Evolutionary conservation across 1,139 yeast genomes (phyloP), one percentile per base, ranked within the genome.

Genomic region (Arxiozyma heterogenica): DNA sequence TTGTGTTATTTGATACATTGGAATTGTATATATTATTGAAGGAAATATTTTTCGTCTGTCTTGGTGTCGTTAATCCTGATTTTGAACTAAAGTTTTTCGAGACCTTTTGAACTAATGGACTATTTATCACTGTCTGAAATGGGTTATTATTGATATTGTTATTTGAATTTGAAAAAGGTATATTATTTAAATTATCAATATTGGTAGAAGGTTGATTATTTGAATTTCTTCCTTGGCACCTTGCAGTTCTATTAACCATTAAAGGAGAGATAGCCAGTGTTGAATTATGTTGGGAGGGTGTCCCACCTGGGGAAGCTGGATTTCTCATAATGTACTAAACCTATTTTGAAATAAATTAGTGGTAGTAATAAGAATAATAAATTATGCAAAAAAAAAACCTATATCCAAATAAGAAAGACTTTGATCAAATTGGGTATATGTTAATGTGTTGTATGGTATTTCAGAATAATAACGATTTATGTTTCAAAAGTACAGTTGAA

Each of bases 201-300:
- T 39, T 43, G 44, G 25, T 12, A 38, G 54, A 46, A 50, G 42
- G 34, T 34, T 39, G 44, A 44, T 27, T 41, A 51, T 42, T 34
- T 22, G 41, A 30, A 30, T 44, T 56, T 43, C 44, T 41, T 23
- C 44, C 52, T 44, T 25, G 58, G 55, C 72, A 44, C 49, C 54
- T 47, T 23, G 50, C 22, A 27, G 48, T 47, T 51, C 58, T 51
- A 20, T 73, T 76, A 44, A 75, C 71, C 53, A 82, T 75, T 59
- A 78, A 70, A 0, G 88, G 88, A 11, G 86, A 82, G 45, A 82
- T 82, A 54, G 79, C 81, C 50, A 83, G 67, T 15, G 86, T 81
- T 5, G 87, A 82, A 57, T 81, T 81, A 64, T 81, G 82, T 58
- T 79, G 83, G 25, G 76, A 71, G 18, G 69, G 70, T 4, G 66